These are phyloP conservation scores for Pseudonitzschia multistriata DNA, from an alignment of 108 stramenopile species.

Conservation along the genomic window DNA sequence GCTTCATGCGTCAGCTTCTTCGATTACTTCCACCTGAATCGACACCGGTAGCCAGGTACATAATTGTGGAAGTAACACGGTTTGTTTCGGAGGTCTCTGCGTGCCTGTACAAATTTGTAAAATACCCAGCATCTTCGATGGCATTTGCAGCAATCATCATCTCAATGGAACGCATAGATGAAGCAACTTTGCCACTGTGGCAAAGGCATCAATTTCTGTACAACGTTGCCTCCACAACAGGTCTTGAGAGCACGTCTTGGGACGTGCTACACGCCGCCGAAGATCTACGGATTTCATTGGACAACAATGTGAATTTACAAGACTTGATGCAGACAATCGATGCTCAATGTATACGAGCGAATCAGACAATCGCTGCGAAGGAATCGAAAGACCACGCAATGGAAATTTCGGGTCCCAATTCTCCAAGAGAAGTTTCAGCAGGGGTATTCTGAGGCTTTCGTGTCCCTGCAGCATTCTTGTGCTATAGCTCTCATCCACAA, in stretches of 20 bases:
- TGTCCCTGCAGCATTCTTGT: neutral
- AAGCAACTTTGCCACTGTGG: constrained; percentile 26
- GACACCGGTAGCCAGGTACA: constrained; percentile 37
- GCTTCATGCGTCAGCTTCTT: constrained; percentile 51
- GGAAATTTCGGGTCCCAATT: constrained; percentile 16
- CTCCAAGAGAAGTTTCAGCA: constrained; percentile 34
- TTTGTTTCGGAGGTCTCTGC: constrained; percentile 57
- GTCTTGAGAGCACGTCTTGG: constrained; percentile 23
- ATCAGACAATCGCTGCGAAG: constrained; percentile 4
- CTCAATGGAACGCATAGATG: constrained; percentile 56
- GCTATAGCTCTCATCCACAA: neutral
- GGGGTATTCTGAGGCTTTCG: constrained; percentile 52
- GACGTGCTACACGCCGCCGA: constrained; percentile 28
- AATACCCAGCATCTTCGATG: constrained; percentile 47
- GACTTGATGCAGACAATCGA: constrained; percentile 49
- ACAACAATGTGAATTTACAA: constrained; percentile 50
- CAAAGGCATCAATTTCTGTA: constrained; percentile 34
- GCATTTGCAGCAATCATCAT: constrained; percentile 51
- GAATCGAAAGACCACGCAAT: constrained; percentile 16
- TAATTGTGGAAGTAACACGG: constrained; percentile 53
- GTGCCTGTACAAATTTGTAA: constrained; percentile 56
- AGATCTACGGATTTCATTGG: constrained; percentile 36
- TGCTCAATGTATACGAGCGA: constrained; percentile 40
- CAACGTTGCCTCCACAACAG: constrained; percentile 26
- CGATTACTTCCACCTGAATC: constrained; percentile 41